These are phyloP conservation scores for Xylaria sp. DNA, from an alignment of 2,329 filamentous ascomycete species.

Conservation along the genomic window DNA sequence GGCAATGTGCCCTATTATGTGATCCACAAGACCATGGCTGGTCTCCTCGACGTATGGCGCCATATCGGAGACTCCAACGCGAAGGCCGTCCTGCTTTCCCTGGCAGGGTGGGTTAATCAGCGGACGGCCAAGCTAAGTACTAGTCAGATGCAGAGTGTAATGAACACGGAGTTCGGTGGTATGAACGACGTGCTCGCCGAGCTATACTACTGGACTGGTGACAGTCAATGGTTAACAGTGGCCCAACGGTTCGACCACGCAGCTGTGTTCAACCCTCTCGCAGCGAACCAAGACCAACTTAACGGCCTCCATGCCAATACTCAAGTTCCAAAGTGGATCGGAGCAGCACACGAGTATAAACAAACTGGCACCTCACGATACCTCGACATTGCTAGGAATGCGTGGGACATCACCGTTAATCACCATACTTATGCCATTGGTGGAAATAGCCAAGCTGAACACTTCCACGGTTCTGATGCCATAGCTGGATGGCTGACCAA, in stretches of 20 bases:
- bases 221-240: slow-evolving; percentile 52
- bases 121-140: slow-evolving; percentile 51
- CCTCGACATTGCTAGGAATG: slow-evolving; percentile 55
- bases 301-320: slow-evolving; percentile 59
- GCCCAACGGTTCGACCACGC: slow-evolving; percentile 58
- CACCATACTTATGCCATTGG: slow-evolving; percentile 59
- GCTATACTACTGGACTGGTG: slow-evolving; percentile 53
- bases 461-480: slow-evolving; percentile 54
- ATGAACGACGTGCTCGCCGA: slow-evolving; percentile 59
- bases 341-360: slow-evolving; percentile 54
- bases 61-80: slow-evolving; percentile 50
- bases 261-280: slow-evolving; percentile 53
- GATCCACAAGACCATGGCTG: slow-evolving; percentile 60
- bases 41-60: slow-evolving; percentile 57
- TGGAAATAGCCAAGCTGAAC: slow-evolving; percentile 59
- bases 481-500: slow-evolving; percentile 51
- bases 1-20: slow-evolving; percentile 61
- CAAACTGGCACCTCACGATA: slow-evolving; percentile 53
- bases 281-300: slow-evolving; percentile 51
- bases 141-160: slow-evolving; percentile 53
- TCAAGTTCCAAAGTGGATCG: slow-evolving; percentile 60
- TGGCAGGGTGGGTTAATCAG: slow-evolving; percentile 56
- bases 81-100: slow-evolving; percentile 48
- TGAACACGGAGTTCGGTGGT: slow-evolving; percentile 58
- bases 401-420: slow-evolving; percentile 53